phyloP scores from a whole-genome alignment of 2,329 filamentous ascomycete species.

The Lasiodiplodia hormozganensis region DNA sequence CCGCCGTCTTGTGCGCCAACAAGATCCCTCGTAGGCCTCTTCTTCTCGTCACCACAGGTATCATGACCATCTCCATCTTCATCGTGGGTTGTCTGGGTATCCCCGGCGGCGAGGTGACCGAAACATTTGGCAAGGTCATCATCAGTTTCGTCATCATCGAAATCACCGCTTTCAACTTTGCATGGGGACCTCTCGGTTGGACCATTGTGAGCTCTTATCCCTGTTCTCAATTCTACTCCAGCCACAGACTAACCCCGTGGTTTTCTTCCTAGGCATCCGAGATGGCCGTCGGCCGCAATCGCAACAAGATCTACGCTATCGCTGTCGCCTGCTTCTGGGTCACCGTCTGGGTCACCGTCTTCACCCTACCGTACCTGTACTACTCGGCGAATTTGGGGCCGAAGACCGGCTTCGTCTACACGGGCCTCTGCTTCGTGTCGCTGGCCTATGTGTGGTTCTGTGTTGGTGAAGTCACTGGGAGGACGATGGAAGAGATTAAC shows the following conservation, averaged over 20 bases:
- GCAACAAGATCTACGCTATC: slow-evolving; percentile 55
- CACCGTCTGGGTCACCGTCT: slow-evolving; percentile 19
- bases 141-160: slow-evolving; percentile 53
- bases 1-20: slow-evolving; percentile 51
- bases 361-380: slow-evolving; percentile 27
- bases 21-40: slow-evolving; percentile 49
- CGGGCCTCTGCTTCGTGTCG: slow-evolving; percentile 20
- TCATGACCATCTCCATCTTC: slow-evolving; percentile 52
- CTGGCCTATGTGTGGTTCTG: slow-evolving; percentile 27
- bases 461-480: slow-evolving; percentile 18
- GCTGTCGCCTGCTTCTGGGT: slow-evolving; percentile 54
- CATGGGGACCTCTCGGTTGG: slow-evolving; percentile 51
- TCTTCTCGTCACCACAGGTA: slow-evolving; percentile 47
- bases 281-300: slow-evolving; percentile 57
- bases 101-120: slow-evolving; percentile 37
- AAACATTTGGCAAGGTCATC: slow-evolving; percentile 48
- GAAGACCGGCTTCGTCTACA: slow-evolving; percentile 29
- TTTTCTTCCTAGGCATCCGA: slow-evolving; percentile 42
- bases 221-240: not conserved
- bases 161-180: slow-evolving; percentile 56
- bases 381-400: slow-evolving; percentile 20
- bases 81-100: slow-evolving; percentile 53
- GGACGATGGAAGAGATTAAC: slow-evolving; percentile 29
- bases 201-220: slow-evolving; percentile 41
- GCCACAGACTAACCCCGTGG: slow-evolving; percentile 28